These are phyloP conservation scores for Volvox carteri DNA, from an alignment of 163 green algal genomes.

Conservation along the genomic window DNA sequence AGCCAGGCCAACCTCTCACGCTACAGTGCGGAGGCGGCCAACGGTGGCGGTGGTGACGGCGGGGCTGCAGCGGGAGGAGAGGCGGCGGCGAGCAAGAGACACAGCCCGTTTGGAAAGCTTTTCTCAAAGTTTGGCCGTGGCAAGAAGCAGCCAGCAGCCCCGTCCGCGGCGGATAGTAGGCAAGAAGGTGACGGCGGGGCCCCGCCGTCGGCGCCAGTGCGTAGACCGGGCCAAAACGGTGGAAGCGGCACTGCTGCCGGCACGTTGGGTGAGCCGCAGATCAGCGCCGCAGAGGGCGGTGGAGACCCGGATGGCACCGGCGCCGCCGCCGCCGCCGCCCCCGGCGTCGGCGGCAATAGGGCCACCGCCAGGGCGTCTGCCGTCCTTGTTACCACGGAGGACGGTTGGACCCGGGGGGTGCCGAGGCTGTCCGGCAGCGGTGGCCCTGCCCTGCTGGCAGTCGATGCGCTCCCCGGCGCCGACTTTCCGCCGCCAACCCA, in stretches of 20 bases:
- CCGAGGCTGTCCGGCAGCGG: not conserved
- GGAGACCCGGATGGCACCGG: not conserved
- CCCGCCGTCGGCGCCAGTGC: not conserved
- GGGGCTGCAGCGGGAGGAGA: not conserved
- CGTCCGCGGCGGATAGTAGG: not conserved
- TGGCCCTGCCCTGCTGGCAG: not conserved
- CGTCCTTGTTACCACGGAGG: not conserved
- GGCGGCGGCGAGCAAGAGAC: not conserved
- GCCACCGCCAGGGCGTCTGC: not conserved
- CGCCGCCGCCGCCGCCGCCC: not conserved
- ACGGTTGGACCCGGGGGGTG: conserved; percentile 14
- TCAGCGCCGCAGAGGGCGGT: not conserved
- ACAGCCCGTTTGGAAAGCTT: not conserved
- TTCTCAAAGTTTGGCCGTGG: not conserved
- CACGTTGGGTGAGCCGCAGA: not conserved
- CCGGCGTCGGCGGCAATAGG: not conserved
- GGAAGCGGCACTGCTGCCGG: not conserved
- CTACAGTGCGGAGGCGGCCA: not conserved
- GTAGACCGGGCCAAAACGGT: not conserved
- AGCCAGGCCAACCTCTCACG: not conserved
- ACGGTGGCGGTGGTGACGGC: not conserved
- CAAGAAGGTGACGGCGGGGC: not conserved
- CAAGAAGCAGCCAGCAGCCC: not conserved
- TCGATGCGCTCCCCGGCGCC: not conserved
- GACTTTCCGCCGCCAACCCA: not conserved